Base-by-base conservation (phyloP, 805 yeast species). In the Blastobotrys terrestris region DNA sequence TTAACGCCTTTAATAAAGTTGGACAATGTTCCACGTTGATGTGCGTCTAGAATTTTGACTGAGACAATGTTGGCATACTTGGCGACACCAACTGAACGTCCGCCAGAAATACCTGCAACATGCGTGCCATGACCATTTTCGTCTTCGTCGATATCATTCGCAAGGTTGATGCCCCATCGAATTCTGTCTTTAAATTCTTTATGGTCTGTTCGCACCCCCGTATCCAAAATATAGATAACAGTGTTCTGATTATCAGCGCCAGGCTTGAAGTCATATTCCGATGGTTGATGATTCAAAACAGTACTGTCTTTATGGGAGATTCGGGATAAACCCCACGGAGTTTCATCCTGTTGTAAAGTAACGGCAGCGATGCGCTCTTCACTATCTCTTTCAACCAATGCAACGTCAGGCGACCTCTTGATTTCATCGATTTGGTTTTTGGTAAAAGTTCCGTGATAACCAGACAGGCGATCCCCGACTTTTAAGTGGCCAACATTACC, bases 41-140 rank as follows among this genome's bases (percentile, higher is more conserved):
- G 74, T 51, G 76, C 71, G 62, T 80, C 77, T 61, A 80, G 74
- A 15, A 80, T 84, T 66, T 80, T 79, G 55, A 81, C 79, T 40
- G 84, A 82, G 54, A 79, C 83, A 56, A 80, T 68, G 35, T 76
- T 70, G 39, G 79, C 83, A 54, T 73, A 71, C 69, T 80, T 81
- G 56, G 84, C 81, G 45, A 81, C 77, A 55, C 85, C 85, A 68
- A 87, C 73, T 85, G 94, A 55, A 85, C 87, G 69, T 92, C 96
- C 73, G 49, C 84, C 96, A 63, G 91, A 87, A 39, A 95, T 89
- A 71, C 96, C 97, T n/a, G 97, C 96, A 73, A 95, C 88, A 66
- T 90, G 97, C 46, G 96, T 88, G 64, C 97, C 97, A 71, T 90
- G 97, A 49, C 97, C 97, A 63, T 87, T 86, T 50, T 89, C 94